phyloP scores from a whole-genome alignment of 164 flowering plant genomes.

The Chloranthus sessilifolius region DNA sequence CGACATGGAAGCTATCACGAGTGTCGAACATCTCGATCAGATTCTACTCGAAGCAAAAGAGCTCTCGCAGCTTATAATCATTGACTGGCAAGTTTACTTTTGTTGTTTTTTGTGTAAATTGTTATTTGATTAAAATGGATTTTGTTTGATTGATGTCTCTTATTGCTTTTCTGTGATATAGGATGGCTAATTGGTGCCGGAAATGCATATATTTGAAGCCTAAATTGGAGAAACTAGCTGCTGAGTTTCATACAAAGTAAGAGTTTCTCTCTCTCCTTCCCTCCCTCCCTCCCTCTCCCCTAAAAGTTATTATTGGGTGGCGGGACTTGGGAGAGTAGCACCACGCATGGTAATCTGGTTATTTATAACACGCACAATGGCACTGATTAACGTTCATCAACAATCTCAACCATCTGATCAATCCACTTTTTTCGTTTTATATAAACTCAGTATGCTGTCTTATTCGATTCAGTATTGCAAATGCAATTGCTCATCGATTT shows the following conservation, averaged over 20 bases:
- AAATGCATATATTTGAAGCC: conserved; percentile 97
- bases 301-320: no score
- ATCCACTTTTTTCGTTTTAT: no score
- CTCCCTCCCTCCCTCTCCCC: background rate
- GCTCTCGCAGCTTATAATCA: conserved; percentile 57
- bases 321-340: no score
- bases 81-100: conserved; percentile 52
- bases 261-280: conserved; percentile 11
- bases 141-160: background rate
- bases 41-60: conserved; percentile 48
- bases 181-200: conserved; percentile 98
- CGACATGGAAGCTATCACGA: conserved; percentile 68
- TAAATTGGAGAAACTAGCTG: conserved; percentile 87
- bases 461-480: no score
- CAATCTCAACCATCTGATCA: no score
- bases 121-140: background rate
- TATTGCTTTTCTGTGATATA: conserved; percentile 10
- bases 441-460: no score
- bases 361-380: no score
- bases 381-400: no score
- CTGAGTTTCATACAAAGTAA: conserved; percentile 72
- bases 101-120: conserved; percentile 1
- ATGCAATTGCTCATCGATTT: no score
- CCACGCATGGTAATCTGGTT: no score
- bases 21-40: conserved; percentile 60